Evolutionary conservation across 176 grass and related monocot genomes (phyloP).

Genomic region (Bothriochloa decipiens): DNA sequence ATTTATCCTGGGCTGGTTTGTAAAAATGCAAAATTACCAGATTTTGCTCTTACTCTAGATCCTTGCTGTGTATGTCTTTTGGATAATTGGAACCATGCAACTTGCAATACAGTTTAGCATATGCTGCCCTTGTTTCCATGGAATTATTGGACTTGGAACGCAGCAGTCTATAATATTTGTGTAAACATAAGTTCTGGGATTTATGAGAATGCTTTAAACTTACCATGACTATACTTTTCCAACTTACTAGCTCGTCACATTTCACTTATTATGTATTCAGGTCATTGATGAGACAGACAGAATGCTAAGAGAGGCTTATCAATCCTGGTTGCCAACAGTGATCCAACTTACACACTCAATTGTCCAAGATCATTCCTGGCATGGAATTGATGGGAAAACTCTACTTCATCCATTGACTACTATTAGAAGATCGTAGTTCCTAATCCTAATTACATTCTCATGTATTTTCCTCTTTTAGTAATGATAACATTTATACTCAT

Average conservation of each 20-base stretch:
- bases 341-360: conserved; percentile 61
- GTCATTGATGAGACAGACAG: conserved; percentile 94
- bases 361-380: conserved; percentile 42
- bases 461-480: conserved; percentile 2
- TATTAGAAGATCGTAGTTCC: conserved; percentile 78
- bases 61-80: conserved; percentile 9
- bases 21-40: background rate
- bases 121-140: background rate
- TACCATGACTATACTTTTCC: conserved; percentile 7
- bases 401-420: conserved; percentile 64
- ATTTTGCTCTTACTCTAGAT: conserved; percentile 5
- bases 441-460: background rate
- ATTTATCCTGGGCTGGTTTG: background rate
- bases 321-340: conserved; percentile 90
- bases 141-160: background rate
- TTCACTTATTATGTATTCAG: conserved; percentile 47
- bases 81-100: background rate
- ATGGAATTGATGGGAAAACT: conserved; percentile 35
- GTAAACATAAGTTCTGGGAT: background rate
- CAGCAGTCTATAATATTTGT: background rate
- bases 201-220: background rate
- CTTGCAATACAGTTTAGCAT: background rate
- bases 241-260: conserved; percentile 14
- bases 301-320: conserved; percentile 88
- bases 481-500: conserved; percentile 10